phyloP scores from a whole-genome alignment of 805 yeast species.

The Kodamaea leandrae region DNA sequence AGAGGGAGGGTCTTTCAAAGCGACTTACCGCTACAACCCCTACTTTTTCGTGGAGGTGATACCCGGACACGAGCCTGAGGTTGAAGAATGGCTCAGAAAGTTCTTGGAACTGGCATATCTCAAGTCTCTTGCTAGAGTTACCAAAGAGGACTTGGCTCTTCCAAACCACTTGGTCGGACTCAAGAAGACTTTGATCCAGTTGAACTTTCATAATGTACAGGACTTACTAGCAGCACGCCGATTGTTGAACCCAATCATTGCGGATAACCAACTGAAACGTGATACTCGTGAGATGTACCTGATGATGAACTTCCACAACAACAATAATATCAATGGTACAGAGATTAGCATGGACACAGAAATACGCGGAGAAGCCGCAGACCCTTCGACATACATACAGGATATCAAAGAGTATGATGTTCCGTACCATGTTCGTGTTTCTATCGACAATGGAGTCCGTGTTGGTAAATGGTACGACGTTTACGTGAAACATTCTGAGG shows the following conservation, averaged over 20 bases:
- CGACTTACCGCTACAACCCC: constrained; percentile 80
- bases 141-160: constrained; percentile 75
- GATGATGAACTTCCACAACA: constrained; percentile 45
- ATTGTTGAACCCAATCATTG: constrained; percentile 63
- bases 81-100: constrained; percentile 79
- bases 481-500: constrained; percentile 55
- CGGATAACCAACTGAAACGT: constrained; percentile 58
- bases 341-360: constrained; percentile 16
- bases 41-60: constrained; percentile 72
- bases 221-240: constrained; percentile 78
- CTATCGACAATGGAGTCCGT: constrained; percentile 83
- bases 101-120: constrained; percentile 57
- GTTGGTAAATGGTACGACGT: constrained; percentile 97
- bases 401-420: constrained; percentile 94
- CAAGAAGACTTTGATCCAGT: constrained; percentile 57
- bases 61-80: constrained; percentile 64
- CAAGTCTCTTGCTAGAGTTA: constrained; percentile 52
- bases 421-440: constrained; percentile 92
- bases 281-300: constrained; percentile 68
- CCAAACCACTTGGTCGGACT: constrained; percentile 87
- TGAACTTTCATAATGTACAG: constrained; percentile 69
- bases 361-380: constrained; percentile 38
- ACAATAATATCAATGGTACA: constrained; percentile 19
- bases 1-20: constrained; percentile 94
- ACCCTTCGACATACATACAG: constrained; percentile 63